Percentiles rank a stretch among this genome's conserved stretches.
These are phyloP conservation scores for Zopfia rhizophila DNA, from an alignment of 2,329 filamentous ascomycete species.

Conservation along the genomic window DNA sequence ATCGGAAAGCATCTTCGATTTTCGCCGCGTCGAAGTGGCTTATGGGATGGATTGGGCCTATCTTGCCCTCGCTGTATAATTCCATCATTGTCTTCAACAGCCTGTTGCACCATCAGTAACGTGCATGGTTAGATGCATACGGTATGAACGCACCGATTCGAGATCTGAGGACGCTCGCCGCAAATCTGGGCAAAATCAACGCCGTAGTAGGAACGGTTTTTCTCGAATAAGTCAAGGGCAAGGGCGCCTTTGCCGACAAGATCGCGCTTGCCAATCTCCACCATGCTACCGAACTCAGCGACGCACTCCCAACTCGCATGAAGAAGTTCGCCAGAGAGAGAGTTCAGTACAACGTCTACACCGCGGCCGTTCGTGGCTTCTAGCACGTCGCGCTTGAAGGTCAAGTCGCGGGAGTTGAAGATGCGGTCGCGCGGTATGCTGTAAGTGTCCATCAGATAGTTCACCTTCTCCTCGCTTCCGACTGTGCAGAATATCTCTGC, in stretches of 20 bases:
- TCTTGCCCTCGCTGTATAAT: no score
- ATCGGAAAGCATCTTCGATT: constrained; percentile 15
- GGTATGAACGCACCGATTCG: background rate
- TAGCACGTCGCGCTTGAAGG: constrained; percentile 34
- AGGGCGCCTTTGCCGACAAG: constrained; percentile 17
- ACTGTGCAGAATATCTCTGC: constrained; percentile 27
- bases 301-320: constrained; percentile 57
- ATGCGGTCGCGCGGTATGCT: constrained; percentile 32
- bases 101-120: no score
- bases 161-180: background rate
- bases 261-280: constrained; percentile 34
- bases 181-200: constrained; percentile 12
- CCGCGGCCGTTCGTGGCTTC: constrained; percentile 38
- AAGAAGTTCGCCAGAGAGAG: constrained; percentile 38
- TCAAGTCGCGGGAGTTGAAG: constrained; percentile 31
- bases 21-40: background rate
- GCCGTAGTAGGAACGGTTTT: constrained; percentile 8
- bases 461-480: constrained; percentile 16
- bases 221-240: no score
- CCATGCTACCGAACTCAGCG: constrained; percentile 37
- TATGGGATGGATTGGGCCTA: no score
- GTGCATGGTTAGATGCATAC: no score
- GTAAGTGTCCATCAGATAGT: constrained; percentile 11
- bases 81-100: no score
- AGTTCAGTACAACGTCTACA: constrained; percentile 49